Conservation (phyloP, 768 basidiomycete genomes). For the Grammothele lineata region DNA sequence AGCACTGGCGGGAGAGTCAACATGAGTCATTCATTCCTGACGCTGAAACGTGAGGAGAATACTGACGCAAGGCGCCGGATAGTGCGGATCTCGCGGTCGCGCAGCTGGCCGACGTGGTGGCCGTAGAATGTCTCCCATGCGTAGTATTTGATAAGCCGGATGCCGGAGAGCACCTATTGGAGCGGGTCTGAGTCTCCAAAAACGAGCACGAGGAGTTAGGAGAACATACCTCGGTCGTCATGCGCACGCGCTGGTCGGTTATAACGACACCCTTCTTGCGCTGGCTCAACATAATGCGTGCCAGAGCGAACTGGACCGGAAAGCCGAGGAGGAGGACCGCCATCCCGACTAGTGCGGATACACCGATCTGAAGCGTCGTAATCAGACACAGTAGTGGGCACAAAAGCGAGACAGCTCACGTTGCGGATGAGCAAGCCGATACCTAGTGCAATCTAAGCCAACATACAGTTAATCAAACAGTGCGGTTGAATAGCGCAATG, state of each 20-base stretch:
- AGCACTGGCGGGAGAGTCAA: slow-evolving; percentile 11
- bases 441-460: slow-evolving; percentile 46
- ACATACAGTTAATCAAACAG: slow-evolving; percentile 30
- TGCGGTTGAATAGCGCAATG: background rate
- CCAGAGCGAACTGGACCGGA: slow-evolving; percentile 53
- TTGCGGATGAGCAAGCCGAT: slow-evolving; percentile 51
- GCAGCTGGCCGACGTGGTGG: slow-evolving; percentile 60
- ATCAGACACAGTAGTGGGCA: background rate
- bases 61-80: slow-evolving; percentile 32
- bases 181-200: no score
- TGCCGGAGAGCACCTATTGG: slow-evolving; percentile 41
- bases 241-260: slow-evolving; percentile 62
- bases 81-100: slow-evolving; percentile 66
- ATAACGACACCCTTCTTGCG: slow-evolving; percentile 55
- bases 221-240: slow-evolving; percentile 49
- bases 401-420: background rate
- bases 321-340: slow-evolving; percentile 48
- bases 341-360: slow-evolving; percentile 9
- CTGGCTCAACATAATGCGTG: slow-evolving; percentile 48
- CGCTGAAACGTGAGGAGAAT: slow-evolving; percentile 48
- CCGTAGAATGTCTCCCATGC: slow-evolving; percentile 86
- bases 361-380: background rate
- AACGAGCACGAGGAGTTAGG: no score
- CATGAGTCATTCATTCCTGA: slow-evolving; percentile 23
- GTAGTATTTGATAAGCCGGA: slow-evolving; percentile 91